phyloP scores from a whole-genome alignment of 768 basidiomycete genomes.

The Tylopilus plumbeoviolaceoides region DNA sequence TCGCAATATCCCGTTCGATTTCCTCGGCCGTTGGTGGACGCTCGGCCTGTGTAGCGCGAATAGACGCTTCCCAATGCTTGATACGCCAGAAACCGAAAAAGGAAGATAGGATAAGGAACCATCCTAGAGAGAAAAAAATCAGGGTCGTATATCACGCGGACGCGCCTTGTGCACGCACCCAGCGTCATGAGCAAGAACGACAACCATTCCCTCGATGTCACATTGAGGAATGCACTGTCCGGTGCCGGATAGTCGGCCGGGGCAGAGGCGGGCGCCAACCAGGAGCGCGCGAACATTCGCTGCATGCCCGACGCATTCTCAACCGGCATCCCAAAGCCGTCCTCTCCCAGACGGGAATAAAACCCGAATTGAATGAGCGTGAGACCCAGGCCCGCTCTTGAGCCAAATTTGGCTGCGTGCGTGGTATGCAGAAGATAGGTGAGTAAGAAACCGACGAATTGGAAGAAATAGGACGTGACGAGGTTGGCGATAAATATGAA shows the following conservation, averaged over 20 bases:
- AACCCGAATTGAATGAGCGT: slow-evolving; percentile 93
- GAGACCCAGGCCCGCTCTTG: slow-evolving; percentile 91
- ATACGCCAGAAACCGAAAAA: slow-evolving; percentile 78
- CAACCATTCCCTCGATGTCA: slow-evolving; percentile 78
- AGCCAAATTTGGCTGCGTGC: slow-evolving; percentile 91
- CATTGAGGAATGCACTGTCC: slow-evolving; percentile 23
- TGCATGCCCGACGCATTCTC: slow-evolving; percentile 16
- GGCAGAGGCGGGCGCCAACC: slow-evolving; percentile 13
- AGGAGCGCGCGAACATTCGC: slow-evolving; percentile 16
- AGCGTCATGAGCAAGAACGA: slow-evolving; percentile 90
- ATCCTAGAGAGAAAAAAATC: slow-evolving; percentile 46
- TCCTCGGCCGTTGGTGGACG: slow-evolving; percentile 35
- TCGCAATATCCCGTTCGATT: slow-evolving; percentile 46
- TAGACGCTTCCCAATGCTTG: slow-evolving; percentile 77
- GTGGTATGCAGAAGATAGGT: slow-evolving; percentile 91
- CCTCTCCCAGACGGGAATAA: slow-evolving; percentile 47
- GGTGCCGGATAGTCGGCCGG: slow-evolving; percentile 21
- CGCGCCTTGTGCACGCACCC: slow-evolving; percentile 39
- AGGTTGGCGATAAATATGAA: slow-evolving; percentile 72
- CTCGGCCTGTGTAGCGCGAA: slow-evolving; percentile 43
- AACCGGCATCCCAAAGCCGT: slow-evolving; percentile 26
- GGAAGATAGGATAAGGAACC: slow-evolving; percentile 88
- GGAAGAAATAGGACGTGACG: slow-evolving; percentile 93
- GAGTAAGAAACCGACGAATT: slow-evolving; percentile 89
- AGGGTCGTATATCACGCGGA: background rate